Percentiles rank a stretch among this genome's conserved stretches.
These are phyloP conservation scores for Chlamydomonas reinhardtii DNA, from an alignment of 163 green algal species.

Conservation along the genomic window DNA sequence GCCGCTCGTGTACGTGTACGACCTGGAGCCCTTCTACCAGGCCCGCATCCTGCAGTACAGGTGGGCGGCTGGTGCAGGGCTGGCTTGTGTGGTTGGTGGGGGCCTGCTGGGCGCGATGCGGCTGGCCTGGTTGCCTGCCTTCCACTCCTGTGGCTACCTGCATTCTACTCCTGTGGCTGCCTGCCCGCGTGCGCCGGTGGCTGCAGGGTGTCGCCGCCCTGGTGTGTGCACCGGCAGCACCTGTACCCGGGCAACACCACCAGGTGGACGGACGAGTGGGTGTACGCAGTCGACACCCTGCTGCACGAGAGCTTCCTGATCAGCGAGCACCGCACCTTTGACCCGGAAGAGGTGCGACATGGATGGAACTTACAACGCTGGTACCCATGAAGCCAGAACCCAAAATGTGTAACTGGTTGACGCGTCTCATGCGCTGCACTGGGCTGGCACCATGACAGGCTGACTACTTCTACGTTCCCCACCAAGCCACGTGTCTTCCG, in stretches of 20 bases:
- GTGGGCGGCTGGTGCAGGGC: constrained; percentile 2
- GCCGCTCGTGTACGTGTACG: constrained; percentile 84
- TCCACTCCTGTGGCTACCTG: not conserved
- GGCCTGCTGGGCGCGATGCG: not conserved
- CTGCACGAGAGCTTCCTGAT: constrained; percentile 76
- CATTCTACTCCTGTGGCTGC: not conserved
- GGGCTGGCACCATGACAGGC: too few species aligned
- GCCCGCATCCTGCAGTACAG: constrained; percentile 75
- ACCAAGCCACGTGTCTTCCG: not conserved
- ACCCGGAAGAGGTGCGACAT: constrained; percentile 73
- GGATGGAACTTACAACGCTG: too few species aligned
- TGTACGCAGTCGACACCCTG: constrained; percentile 70
- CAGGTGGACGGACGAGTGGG: constrained; percentile 50
- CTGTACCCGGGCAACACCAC: constrained; percentile 59
- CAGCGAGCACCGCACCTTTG: constrained; percentile 76
- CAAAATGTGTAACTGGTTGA: too few species aligned
- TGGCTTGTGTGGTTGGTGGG: not conserved
- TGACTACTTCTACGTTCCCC: not conserved
- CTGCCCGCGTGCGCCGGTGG: not conserved
- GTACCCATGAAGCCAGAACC: too few species aligned
- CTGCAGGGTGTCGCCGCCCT: constrained; percentile 44
- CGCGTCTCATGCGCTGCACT: too few species aligned
- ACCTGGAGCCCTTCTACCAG: constrained; percentile 77
- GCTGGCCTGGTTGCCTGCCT: too few species aligned
- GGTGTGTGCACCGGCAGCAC: constrained; percentile 64